Evolutionary conservation across 2,329 filamentous ascomycete species (phyloP).

Genomic region (Colletotrichum sp.): DNA sequence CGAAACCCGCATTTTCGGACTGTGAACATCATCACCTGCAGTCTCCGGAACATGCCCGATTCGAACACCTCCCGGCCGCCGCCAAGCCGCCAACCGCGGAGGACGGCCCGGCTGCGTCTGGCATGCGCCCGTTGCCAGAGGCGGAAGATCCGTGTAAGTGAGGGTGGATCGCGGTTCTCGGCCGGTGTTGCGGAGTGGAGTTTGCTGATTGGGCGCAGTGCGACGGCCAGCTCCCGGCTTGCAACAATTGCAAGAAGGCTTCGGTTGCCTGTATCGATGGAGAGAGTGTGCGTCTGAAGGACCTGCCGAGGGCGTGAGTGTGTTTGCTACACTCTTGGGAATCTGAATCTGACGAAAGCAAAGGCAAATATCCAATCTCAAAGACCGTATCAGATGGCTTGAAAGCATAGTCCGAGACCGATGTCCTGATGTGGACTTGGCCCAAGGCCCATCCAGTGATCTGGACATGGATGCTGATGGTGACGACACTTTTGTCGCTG

Average conservation of each 20-base stretch:
- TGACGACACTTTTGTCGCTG: not conserved
- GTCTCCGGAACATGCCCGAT: constrained; percentile 1
- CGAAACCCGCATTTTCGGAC: not conserved
- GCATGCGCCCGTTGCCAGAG: constrained; percentile 43
- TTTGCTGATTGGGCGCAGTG: constrained; percentile 37
- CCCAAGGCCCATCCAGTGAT: constrained; percentile 1
- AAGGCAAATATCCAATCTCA: constrained; percentile 36
- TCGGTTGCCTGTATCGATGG: constrained; percentile 47
- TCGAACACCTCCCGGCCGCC: constrained; percentile 1
- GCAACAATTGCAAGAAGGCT: constrained; percentile 48
- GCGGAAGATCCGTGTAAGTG: constrained; percentile 52
- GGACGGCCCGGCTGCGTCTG: constrained; percentile 29
- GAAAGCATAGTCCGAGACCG: constrained; percentile 46
- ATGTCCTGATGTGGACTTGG: constrained; percentile 48
- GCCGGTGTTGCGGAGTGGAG: not conserved
- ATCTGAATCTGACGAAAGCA: not conserved
- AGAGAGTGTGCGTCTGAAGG: constrained; percentile 41
- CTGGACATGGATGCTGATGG: not conserved
- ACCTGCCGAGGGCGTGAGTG: constrained; percentile 46
- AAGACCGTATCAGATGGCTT: constrained; percentile 48
- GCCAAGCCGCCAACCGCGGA: constrained; percentile 24
- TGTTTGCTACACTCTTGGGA: not conserved
- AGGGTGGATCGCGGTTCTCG: not conserved
- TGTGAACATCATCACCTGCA: not conserved
- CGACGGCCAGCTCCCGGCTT: constrained; percentile 46